Evolutionary conservation across 2,329 filamentous ascomycete genomes (phyloP), one percentile per base, ranked within the genome.

Genomic region (Capronia coronata): DNA sequence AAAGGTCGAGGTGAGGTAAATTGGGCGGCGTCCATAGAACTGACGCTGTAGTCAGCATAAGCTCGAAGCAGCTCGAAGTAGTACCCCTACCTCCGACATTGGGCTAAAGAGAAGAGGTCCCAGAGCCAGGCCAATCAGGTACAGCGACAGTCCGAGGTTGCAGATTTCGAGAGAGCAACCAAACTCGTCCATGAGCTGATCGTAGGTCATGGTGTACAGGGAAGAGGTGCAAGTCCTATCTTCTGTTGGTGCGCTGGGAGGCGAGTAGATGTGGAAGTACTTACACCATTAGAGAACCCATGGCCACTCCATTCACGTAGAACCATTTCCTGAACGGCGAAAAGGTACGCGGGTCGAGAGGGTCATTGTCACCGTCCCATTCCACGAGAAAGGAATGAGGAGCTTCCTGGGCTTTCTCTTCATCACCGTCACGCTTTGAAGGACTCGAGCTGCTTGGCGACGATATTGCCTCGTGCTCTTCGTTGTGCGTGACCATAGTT

Each of bases 131-230:
- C 41, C 51, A 6, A 54, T n/a, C 10, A 55, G 40, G 29, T 46
- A 55, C 34, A 55, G 41, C 10, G 49, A 41, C 29, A 55, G 43
- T 16, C 52, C 52, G 6, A 49, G 27, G 14, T 68, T 70, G 8
- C 68, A 62, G 8, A 75, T 69, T 59, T 74, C 69, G 11, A 57
- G 59, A 13, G 70, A 66, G 2, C 75, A 67, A 7, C 68, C 55
- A 54, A 76, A 77, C 25, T 76, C 65, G 1, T 61, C 43, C 14
- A 75, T 71, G 2, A 86, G 69, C 58, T 78, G 70, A 23, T 32
- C 41, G 65, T 95, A 96, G 0, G 86, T 91, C 9, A 80, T 80
- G 1, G 87, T 91, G 67, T 95, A 94, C 60, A 94, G 81, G 13
- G 88, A 93, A 44, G 84, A 89, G 1, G 86, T 80, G 64, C 84